phyloP scores from a whole-genome alignment of 208 protist species.

The Blastocrithidia nonstop region DNA sequence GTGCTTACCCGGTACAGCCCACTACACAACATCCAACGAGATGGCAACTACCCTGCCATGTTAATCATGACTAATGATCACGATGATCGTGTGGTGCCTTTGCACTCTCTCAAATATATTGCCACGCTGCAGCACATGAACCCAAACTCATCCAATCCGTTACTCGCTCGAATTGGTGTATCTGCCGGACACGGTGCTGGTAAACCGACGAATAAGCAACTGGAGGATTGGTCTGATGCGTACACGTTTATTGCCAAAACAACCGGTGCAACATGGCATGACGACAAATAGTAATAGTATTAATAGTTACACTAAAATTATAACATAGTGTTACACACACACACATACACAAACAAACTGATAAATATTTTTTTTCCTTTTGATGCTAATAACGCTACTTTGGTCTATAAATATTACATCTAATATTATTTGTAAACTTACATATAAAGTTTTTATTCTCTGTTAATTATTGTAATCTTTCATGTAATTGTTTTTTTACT shows the following conservation, averaged over 20 bases:
- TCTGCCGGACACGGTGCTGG: slow-evolving; percentile 83
- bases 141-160: slow-evolving; percentile 20
- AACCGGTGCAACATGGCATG: slow-evolving; percentile 54
- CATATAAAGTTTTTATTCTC: no score
- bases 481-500: background rate
- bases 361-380: no score
- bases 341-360: no score
- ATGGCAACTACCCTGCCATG: slow-evolving; percentile 78
- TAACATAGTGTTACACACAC: no score
- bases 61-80: slow-evolving; percentile 88
- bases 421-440: no score
- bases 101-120: slow-evolving; percentile 92
- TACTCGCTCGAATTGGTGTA: slow-evolving; percentile 76
- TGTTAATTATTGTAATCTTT: no score
- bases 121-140: slow-evolving; percentile 86
- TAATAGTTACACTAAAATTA: no score
- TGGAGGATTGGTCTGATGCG: slow-evolving; percentile 78
- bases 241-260: slow-evolving; percentile 87
- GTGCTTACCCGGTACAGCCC: slow-evolving; percentile 89
- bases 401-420: no score
- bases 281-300: slow-evolving; percentile 5
- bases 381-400: no score
- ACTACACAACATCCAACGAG: slow-evolving; percentile 79
- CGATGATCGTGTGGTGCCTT: slow-evolving; percentile 92
- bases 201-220: slow-evolving; percentile 82